Evolutionary conservation across 352 stramenopile genomes (phyloP).

Genomic region (Phytophthora syringae): DNA sequence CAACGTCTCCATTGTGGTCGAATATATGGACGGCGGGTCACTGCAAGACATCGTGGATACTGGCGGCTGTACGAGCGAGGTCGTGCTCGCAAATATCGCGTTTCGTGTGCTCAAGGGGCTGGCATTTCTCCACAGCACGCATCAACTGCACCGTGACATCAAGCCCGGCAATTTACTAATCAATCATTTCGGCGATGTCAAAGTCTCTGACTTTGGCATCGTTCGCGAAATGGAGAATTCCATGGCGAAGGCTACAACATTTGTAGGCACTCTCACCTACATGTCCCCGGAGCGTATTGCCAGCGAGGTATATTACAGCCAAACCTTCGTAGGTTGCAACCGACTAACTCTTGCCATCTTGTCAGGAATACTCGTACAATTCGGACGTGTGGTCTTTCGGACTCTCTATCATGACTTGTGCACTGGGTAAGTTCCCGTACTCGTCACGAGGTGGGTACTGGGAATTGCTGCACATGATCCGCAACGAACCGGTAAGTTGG

Average conservation of each 20-base stretch:
- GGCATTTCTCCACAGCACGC: conserved; percentile 88
- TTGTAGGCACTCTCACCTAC: conserved; percentile 93
- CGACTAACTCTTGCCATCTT: not conserved
- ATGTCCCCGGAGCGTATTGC: conserved; percentile 95
- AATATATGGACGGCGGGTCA: conserved; percentile 96
- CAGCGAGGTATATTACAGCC: conserved; percentile 59
- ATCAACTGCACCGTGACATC: conserved; percentile 94
- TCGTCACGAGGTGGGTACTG: conserved; percentile 89
- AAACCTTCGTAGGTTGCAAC: not conserved
- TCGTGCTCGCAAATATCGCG: conserved; percentile 90
- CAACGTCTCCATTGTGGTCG: conserved; percentile 94
- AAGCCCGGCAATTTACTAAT: conserved; percentile 96
- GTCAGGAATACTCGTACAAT: conserved; percentile 86
- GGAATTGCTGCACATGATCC: conserved; percentile 90
- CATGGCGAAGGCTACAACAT: conserved; percentile 88
- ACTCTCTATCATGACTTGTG: conserved; percentile 91
- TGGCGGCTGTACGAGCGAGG: conserved; percentile 87
- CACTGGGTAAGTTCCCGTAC: conserved; percentile 89
- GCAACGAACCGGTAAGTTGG: conserved; percentile 72
- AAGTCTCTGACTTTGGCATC: conserved; percentile 90
- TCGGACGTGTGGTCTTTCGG: conserved; percentile 89
- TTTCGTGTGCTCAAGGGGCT: conserved; percentile 88
- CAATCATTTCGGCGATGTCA: conserved; percentile 91
- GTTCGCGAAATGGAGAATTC: conserved; percentile 88
- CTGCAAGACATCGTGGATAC: conserved; percentile 93